Evolutionary conservation across 2,329 filamentous ascomycete genomes (phyloP).

Genomic region (Whalleya microplaca): DNA sequence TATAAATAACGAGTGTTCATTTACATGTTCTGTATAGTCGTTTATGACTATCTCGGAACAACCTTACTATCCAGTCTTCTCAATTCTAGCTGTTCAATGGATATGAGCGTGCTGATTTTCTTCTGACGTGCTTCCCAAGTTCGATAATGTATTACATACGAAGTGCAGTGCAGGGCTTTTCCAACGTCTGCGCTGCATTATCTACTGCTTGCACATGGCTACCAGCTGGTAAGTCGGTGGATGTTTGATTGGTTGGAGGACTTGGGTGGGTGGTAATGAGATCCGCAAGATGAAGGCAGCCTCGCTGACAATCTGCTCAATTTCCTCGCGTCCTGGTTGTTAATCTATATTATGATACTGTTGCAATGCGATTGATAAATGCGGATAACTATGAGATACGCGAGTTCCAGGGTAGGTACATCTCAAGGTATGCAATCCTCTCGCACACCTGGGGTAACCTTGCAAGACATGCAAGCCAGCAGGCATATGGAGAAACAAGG

Average conservation of each 20-base stretch:
- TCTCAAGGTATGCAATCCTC: conserved; percentile 18
- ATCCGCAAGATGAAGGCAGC: neutral
- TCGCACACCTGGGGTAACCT: conserved; percentile 19
- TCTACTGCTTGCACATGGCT: conserved; percentile 1
- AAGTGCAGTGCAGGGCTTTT: too few species aligned
- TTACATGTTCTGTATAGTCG: too few species aligned
- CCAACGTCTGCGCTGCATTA: neutral
- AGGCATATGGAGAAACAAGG: conserved; percentile 7
- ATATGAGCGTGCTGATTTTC: too few species aligned
- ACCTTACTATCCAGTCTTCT: too few species aligned
- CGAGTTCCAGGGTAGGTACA: conserved; percentile 6
- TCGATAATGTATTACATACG: neutral
- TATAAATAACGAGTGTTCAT: too few species aligned
- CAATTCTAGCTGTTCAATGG: too few species aligned
- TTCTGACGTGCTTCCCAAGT: neutral
- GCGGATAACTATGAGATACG: conserved; percentile 1
- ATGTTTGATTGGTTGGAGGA: neutral
- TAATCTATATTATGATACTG: neutral
- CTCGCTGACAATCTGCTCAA: neutral
- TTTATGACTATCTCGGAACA: too few species aligned
- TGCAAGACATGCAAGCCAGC: conserved; percentile 18
- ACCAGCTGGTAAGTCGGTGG: neutral
- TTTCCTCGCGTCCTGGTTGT: neutral
- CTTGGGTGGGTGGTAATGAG: neutral
- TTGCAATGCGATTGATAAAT: conserved; percentile 18